Percentiles rank a stretch among this genome's conserved stretches.
Conservation (phyloP, 176 grass and related monocot species). For the Musa itinerans region DNA sequence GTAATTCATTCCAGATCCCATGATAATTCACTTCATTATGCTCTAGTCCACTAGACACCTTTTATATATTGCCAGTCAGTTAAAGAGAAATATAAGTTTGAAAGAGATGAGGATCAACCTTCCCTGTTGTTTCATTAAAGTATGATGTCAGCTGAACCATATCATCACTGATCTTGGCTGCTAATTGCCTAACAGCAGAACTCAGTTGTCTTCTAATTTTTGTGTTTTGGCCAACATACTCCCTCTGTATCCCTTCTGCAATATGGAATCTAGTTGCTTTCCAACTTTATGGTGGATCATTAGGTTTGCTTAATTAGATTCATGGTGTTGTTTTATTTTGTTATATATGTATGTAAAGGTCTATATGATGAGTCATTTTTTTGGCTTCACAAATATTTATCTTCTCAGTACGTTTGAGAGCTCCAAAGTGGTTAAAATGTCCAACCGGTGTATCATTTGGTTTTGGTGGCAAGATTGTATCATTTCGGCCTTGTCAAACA, state of each 20-base stretch:
- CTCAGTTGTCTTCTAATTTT: too few relatives aligned
- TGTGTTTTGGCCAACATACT: not conserved
- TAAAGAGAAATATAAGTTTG: not conserved
- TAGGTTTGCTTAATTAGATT: not conserved
- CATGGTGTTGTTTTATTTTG: not conserved
- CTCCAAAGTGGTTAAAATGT: conserved; percentile 96
- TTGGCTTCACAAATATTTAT: conserved; percentile 12
- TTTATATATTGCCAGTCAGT: too few relatives aligned
- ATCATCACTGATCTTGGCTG: too few relatives aligned
- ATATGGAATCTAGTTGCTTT: not conserved
- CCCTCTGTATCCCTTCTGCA: not conserved
- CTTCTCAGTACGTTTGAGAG: conserved; percentile 60
- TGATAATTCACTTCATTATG: too few relatives aligned
- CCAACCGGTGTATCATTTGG: conserved; percentile 83
- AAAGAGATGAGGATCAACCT: not conserved
- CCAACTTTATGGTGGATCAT: not conserved
- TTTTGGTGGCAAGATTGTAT: conserved; percentile 89
- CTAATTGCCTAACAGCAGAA: too few relatives aligned
- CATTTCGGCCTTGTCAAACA: conserved; percentile 44
- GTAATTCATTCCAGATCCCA: too few relatives aligned
- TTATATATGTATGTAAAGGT: not conserved
- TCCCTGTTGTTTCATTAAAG: not conserved
- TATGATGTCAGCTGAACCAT: not conserved
- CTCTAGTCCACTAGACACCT: too few relatives aligned
- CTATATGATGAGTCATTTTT: conserved; percentile 3